A percentile compares a stretch with the other conserved stretches of the same genome.
These are phyloP conservation scores for Microdochium paspali DNA, from an alignment of 2,329 filamentous ascomycete genomes.

Conservation along the genomic window DNA sequence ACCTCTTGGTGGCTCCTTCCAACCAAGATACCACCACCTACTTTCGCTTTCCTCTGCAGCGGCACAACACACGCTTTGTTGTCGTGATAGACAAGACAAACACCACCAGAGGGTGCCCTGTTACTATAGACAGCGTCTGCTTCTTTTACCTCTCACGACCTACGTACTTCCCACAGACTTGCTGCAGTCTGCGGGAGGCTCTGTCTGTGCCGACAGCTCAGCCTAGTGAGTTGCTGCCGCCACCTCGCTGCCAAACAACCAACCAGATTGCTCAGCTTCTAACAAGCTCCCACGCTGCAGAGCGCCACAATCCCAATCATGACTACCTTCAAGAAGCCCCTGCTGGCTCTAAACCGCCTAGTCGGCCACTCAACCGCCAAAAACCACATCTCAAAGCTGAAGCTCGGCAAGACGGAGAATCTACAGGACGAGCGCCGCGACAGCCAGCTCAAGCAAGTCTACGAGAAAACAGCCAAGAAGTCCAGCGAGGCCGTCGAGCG, in stretches of 20 bases:
- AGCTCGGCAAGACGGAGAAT: constrained; percentile 23
- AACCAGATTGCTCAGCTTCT: no score
- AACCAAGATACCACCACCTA: constrained; percentile 33
- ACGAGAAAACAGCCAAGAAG: constrained; percentile 22
- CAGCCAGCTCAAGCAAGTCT: constrained; percentile 20
- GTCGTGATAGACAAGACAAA: no score
- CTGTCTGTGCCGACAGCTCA: no score
- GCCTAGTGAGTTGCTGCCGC: no score
- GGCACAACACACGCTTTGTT: no score
- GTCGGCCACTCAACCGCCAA: constrained; percentile 26
- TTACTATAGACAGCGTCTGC: no score
- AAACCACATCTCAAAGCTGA: constrained; percentile 27
- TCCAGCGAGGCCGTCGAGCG: constrained; percentile 22
- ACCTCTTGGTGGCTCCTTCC: not conserved
- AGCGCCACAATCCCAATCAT: not conserved
- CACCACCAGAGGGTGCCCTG: no score
- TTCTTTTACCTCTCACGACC: no score
- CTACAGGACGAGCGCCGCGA: constrained; percentile 20
- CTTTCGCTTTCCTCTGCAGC: no score
- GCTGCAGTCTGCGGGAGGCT: no score
- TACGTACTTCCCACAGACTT: no score
- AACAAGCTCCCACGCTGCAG: constrained; percentile 1
- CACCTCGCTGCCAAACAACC: no score
- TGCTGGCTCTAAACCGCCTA: constrained; percentile 26
- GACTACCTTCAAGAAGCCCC: constrained; percentile 22